Evolutionary conservation across 192 early-diverging fungal species (phyloP), one percentile per base, ranked within the genome.

Genomic region (Umbelopsis sp.): DNA sequence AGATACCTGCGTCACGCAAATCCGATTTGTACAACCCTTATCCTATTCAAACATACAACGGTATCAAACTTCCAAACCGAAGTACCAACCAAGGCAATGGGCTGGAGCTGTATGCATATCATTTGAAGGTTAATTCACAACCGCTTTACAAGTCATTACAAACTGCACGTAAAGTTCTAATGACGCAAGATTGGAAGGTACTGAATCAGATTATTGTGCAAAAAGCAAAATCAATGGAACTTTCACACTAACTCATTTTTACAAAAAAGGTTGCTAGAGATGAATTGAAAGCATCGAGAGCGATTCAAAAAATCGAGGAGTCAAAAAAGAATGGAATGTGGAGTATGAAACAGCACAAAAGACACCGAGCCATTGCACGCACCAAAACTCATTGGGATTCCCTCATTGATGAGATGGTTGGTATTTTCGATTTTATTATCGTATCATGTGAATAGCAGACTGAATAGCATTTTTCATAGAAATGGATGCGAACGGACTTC

Each of bases 401-500:
- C 43, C 74, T 95, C 34, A 68, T 95, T 44, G 91, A 91, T 51
- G 93, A 95, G 70, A 90, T 94, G 92, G 89, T 91, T 79, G n/a
- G 70, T 36, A n/a, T 29, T 62, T 14, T 32, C 24, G 51, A 16
- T 44, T 65, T 34, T 59, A 45, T 32, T 75, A 22, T 17, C 45
- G 52, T 7, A 21, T 29, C 47, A 8, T 53, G n/a, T 8, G 49
- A 34, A 26, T 68, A 31, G n/a, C 14, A 65, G 26, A 43, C 43
- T 68, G 24, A 41, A 8, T 44, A 26, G 4, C 4, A 45, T 21
- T 0, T 6, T 36, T 3, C 4, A 45, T 72, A 92, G 91, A 84
- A 85, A 81, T 96, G 94, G 95, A 81, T 90, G 74, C 81, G 83
- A 25, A 89, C 85, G 29, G 95, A 96, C 70, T 95, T 93, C 78